These are phyloP conservation scores for Lachancea nothofagi DNA, from an alignment of 805 yeast genomes.

Conservation along the genomic window DNA sequence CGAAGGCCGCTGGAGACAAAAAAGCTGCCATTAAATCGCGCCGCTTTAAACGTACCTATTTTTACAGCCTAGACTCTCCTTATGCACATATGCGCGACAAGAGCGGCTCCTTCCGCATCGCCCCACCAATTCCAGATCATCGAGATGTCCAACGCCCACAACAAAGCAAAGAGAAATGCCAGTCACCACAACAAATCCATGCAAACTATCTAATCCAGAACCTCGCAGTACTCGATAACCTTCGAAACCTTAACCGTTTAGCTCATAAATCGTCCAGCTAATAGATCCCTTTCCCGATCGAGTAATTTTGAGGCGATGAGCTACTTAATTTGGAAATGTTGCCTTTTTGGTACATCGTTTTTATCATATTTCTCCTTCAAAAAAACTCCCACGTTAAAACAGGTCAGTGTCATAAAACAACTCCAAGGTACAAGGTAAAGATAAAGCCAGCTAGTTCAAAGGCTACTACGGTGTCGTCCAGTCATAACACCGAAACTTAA, in stretches of 20 bases:
- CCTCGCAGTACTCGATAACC: slow-evolving; percentile 16
- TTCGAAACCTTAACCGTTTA: slow-evolving; percentile 14
- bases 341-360: too few relatives aligned
- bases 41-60: slow-evolving; percentile 9
- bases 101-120: slow-evolving; percentile 16
- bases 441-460: too few relatives aligned
- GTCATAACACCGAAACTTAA: too few relatives aligned
- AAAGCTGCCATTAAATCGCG: not conserved
- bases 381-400: too few relatives aligned
- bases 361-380: too few relatives aligned
- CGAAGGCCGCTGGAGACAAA: not conserved
- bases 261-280: not conserved
- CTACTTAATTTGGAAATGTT: too few relatives aligned
- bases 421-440: too few relatives aligned
- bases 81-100: slow-evolving; percentile 13
- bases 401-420: too few relatives aligned
- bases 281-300: too few relatives aligned
- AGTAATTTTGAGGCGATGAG: too few relatives aligned
- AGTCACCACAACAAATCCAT: not conserved
- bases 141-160: too few relatives aligned
- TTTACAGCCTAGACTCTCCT: slow-evolving; percentile 14
- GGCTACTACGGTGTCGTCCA: too few relatives aligned
- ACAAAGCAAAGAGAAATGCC: not conserved
- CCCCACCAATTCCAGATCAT: slow-evolving; percentile 13
- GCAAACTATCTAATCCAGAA: slow-evolving; percentile 11